Conservation (phyloP, 2,329 filamentous ascomycete species). For the Emergomyces africanus region DNA sequence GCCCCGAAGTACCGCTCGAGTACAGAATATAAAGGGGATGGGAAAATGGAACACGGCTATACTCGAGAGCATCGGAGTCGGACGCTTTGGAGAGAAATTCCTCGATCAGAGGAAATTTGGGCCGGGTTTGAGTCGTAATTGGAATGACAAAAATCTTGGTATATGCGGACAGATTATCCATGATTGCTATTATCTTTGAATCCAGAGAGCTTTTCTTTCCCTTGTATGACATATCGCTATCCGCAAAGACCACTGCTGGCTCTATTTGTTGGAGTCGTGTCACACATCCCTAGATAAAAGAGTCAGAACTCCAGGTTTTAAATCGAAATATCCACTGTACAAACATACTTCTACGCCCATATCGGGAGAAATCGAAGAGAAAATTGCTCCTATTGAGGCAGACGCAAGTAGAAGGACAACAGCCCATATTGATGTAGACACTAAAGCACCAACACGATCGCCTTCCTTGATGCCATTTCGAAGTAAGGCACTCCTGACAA, state of each 20-base stretch:
- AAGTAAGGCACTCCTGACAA: conserved; percentile 26
- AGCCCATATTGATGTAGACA: conserved; percentile 32
- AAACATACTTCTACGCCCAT: conserved; percentile 23
- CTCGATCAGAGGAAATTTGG: conserved; percentile 15
- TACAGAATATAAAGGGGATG: conserved; percentile 34
- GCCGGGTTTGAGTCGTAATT: conserved; percentile 4
- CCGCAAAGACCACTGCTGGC: conserved; percentile 29
- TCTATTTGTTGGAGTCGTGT: conserved; percentile 29
- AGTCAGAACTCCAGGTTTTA: neutral
- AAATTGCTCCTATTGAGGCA: conserved; percentile 32
- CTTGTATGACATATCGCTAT: conserved; percentile 29
- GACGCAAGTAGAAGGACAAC: conserved; percentile 31
- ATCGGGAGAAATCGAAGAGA: conserved; percentile 34
- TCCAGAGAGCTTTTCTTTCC: conserved; percentile 22
- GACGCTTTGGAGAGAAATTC: conserved; percentile 22
- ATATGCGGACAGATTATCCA: conserved; percentile 16
- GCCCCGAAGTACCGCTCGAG: conserved; percentile 31
- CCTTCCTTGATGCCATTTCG: conserved; percentile 25
- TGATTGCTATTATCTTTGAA: conserved; percentile 20
- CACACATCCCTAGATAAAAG: conserved; percentile 16
- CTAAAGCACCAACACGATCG: conserved; percentile 29
- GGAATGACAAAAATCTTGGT: conserved; percentile 14
- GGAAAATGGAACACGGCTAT: conserved; percentile 28
- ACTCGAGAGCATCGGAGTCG: conserved; percentile 21
- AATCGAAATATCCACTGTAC: neutral